These are phyloP conservation scores for Penicillium diatomitis DNA, from an alignment of 495 filamentous ascomycete species.

Conservation along the genomic window DNA sequence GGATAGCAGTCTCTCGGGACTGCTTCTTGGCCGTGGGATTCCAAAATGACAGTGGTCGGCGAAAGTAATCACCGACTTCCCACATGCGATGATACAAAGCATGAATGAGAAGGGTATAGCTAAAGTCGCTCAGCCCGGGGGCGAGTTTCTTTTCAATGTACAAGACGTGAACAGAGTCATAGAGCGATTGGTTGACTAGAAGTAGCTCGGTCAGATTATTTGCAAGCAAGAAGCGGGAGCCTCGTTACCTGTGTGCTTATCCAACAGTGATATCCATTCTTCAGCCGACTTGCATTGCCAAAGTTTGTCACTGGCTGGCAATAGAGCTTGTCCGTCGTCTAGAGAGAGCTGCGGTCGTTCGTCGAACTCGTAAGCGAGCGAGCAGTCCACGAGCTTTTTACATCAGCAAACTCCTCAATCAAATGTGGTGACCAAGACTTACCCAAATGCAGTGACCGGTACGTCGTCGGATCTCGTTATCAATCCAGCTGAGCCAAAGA, in stretches of 20 bases:
- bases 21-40: slow-evolving; percentile 39
- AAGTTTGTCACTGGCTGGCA: slow-evolving; percentile 38
- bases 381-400: slow-evolving; percentile 36
- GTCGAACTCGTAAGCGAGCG: slow-evolving; percentile 35
- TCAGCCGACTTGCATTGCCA: slow-evolving; percentile 35
- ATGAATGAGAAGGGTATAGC: slow-evolving; percentile 40
- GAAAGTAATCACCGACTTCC: slow-evolving; percentile 42
- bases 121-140: slow-evolving; percentile 36
- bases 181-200: slow-evolving; percentile 30
- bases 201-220: not conserved
- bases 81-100: slow-evolving; percentile 42
- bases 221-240: not conserved
- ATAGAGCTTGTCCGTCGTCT: slow-evolving; percentile 31
- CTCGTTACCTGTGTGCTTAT: slow-evolving; percentile 16
- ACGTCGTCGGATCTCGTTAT: slow-evolving; percentile 29
- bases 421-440: slow-evolving; percentile 2
- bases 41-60: slow-evolving; percentile 39
- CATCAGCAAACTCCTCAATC: slow-evolving; percentile 1
- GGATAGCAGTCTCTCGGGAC: slow-evolving; percentile 26
- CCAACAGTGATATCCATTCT: slow-evolving; percentile 28
- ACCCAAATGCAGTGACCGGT: slow-evolving; percentile 42
- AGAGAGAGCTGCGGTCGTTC: slow-evolving; percentile 27
- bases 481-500: slow-evolving; percentile 20
- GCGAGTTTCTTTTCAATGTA: slow-evolving; percentile 43
- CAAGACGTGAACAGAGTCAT: slow-evolving; percentile 33